A percentile compares a stretch with the other conserved stretches of the same genome.
Conservation (phyloP, 192 early-diverging fungal species). For the Gamsiella multidivaricata region DNA sequence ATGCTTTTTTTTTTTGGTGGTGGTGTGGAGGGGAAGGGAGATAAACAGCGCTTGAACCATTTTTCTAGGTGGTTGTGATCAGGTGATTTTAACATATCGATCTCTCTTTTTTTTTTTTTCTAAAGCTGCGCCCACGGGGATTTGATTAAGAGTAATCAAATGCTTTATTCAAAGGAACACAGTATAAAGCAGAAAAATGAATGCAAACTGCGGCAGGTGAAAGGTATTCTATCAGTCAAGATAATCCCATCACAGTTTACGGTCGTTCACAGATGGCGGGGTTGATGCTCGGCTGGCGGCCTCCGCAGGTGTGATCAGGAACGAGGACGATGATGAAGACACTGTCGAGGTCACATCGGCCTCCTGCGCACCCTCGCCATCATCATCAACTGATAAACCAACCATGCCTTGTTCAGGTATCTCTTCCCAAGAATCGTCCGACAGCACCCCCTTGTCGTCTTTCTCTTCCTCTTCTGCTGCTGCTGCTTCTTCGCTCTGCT, state of each 20-base stretch:
- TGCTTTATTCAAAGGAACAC: too few species aligned
- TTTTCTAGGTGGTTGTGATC: background rate
- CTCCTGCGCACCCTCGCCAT: background rate
- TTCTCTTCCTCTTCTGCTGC: background rate
- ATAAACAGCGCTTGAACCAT: background rate
- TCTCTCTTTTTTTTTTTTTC: background rate
- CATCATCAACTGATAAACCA: constrained; percentile 9
- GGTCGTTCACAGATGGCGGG: background rate
- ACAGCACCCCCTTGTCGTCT: constrained; percentile 8
- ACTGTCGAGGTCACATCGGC: background rate
- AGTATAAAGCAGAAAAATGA: too few species aligned
- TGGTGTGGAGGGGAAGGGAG: too few species aligned
- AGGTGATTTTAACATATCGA: background rate
- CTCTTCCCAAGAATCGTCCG: constrained; percentile 52
- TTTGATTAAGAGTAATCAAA: too few species aligned
- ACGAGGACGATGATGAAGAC: constrained; percentile 24
- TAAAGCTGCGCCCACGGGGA: too few species aligned
- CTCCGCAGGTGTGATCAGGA: constrained; percentile 17
- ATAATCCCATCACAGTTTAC: constrained; percentile 4
- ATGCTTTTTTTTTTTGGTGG: too few species aligned
- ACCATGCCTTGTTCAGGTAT: constrained; percentile 18
- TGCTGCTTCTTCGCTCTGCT: constrained; percentile 3
- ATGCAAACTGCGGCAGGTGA: background rate
- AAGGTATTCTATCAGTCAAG: too few species aligned
- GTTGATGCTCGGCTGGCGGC: background rate